These are phyloP conservation scores for Lentinula edodes DNA, from an alignment of 768 basidiomycete genomes.

Conservation along the genomic window DNA sequence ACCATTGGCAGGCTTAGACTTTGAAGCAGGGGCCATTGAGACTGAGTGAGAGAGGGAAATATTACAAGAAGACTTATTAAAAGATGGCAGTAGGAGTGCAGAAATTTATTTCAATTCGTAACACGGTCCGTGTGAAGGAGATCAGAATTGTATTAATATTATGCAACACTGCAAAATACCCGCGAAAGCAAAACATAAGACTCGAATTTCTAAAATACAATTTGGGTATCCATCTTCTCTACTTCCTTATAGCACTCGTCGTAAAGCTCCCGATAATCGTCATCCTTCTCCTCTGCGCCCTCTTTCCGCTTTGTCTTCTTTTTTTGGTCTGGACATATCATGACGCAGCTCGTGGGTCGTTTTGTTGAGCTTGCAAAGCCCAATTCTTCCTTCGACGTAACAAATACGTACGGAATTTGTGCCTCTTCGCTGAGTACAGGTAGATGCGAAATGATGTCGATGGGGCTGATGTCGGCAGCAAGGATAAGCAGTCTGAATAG, in stretches of 20 bases:
- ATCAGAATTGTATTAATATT: neutral
- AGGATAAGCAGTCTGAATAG: conserved; percentile 72
- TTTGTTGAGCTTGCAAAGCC: conserved; percentile 96
- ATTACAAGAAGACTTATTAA: conserved; percentile 10
- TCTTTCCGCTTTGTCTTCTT: conserved; percentile 64
- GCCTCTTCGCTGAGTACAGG: conserved; percentile 94
- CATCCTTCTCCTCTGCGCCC: conserved; percentile 54
- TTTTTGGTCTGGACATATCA: conserved; percentile 83
- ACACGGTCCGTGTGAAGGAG: neutral
- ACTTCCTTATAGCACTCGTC: conserved; percentile 86
- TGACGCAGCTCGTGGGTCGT: conserved; percentile 96
- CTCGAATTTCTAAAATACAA: conserved; percentile 38
- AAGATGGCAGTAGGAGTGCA: neutral
- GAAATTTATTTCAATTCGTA: neutral
- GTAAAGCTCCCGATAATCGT: conserved; percentile 84
- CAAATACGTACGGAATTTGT: conserved; percentile 84
- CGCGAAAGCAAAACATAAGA: neutral
- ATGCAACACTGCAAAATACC: neutral
- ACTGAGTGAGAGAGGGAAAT: conserved; percentile 15
- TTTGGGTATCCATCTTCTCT: conserved; percentile 65
- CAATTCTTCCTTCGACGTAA: conserved; percentile 90
- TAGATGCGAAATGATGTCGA: conserved; percentile 97
- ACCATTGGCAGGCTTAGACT: conserved; percentile 47
- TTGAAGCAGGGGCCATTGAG: conserved; percentile 38
- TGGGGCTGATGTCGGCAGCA: conserved; percentile 95